Evolutionary conservation across 2,329 filamentous ascomycete genomes (phyloP).

Genomic region (Cercospora brassicicola): DNA sequence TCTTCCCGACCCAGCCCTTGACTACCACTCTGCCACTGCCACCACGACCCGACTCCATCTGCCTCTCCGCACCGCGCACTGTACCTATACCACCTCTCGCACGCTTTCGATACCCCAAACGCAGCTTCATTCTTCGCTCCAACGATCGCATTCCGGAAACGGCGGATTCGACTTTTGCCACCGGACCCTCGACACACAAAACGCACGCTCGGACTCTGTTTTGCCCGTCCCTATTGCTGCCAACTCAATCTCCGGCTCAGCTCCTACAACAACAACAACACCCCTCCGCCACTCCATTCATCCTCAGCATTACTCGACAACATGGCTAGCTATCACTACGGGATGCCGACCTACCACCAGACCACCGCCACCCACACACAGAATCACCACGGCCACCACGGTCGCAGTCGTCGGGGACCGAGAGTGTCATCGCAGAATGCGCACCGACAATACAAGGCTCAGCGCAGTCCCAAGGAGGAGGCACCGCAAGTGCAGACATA

Average conservation of each 20-base stretch:
- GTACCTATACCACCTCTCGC: not conserved
- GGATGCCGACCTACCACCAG: slow-evolving; percentile 49
- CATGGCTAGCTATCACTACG: slow-evolving; percentile 55
- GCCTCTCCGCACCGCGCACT: not conserved
- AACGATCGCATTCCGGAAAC: slow-evolving; percentile 8
- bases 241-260: slow-evolving; percentile 8
- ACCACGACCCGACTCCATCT: not conserved
- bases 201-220: slow-evolving; percentile 7
- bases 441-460: slow-evolving; percentile 76
- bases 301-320: slow-evolving; percentile 24
- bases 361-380: slow-evolving; percentile 56
- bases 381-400: slow-evolving; percentile 72
- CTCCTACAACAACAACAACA: slow-evolving; percentile 7
- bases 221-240: not conserved
- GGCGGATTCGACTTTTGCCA: slow-evolving; percentile 8
- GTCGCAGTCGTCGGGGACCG: slow-evolving; percentile 80
- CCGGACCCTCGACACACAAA: not conserved
- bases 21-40: not conserved
- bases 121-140: not conserved
- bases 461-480: slow-evolving; percentile 86
- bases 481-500: slow-evolving; percentile 74
- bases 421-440: slow-evolving; percentile 79
- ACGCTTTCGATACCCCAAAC: not conserved
- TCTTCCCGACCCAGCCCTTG: not conserved
- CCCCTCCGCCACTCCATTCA: not conserved